Base-by-base conservation (phyloP, 345 rosid genomes). In the Leavenworthia alabamica region DNA sequence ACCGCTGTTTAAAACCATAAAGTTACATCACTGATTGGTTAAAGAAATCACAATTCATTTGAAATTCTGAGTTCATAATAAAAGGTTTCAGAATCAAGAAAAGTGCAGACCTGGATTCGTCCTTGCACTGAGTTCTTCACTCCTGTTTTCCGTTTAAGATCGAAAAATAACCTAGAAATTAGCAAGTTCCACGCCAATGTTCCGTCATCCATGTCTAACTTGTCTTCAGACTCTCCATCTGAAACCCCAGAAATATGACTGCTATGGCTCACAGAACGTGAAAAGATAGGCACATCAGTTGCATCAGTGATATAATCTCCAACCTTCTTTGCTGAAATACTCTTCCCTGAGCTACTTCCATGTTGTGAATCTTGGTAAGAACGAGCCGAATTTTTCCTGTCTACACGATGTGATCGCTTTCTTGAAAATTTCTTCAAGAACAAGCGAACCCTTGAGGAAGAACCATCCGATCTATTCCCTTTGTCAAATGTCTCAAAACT, bases 171-270 rank as follows among this genome's bases (percentile, higher is more conserved):
- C 69, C 97, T 83, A 33, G 95, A 85, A 60, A 93, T 79, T 28
- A 93, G 80, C 80, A 89, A 76, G 73, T 93, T 93, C 90, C 84
- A 89, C 27, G 91, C 89, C 4, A 85, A 80, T 50, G 92, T 81
- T 83, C 90, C 99, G 72, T 83, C 97, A 36, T 93, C 99, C 16
- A 73, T 16, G 50, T 66, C 70, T n/a, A 75, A 60, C 64, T 65
- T 89, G 10, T 84, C 97, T 67, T 89, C 94, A 10, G 64, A 70
- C 19, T 80, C 90, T 60, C 68, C 70, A 40, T 89, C 95, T 55
- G 96, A 83, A 60, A 62, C 37, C 56, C 75, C 75, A 15, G 75
- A 71, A 2, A 71, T 5, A 68, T 67, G 81, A 61, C 88, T 85
- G 27, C 56, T 37, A 63, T 72, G 80, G 72, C 81, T 77, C 57